Conservation (phyloP, 225 moss, liverwort and hornwort genomes). For the Physcomitrium patens region DNA sequence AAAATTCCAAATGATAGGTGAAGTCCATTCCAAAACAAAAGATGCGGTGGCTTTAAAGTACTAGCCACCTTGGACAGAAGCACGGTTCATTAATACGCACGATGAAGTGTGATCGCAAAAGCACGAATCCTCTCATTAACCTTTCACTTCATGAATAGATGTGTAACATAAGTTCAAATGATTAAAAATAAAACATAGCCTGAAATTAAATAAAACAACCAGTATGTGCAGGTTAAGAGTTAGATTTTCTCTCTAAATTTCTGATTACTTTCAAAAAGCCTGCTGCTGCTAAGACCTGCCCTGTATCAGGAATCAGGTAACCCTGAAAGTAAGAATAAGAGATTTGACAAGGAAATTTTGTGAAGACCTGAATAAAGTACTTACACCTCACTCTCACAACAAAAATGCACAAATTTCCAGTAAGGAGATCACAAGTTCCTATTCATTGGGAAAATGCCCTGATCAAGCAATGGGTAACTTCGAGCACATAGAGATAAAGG, state of each 20-base stretch:
- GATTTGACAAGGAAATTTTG: slow-evolving; percentile 11
- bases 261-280: slow-evolving; percentile 6
- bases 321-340: slow-evolving; percentile 7
- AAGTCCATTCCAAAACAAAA: not conserved
- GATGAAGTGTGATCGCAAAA: not conserved
- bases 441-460: slow-evolving; percentile 45
- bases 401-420: slow-evolving; percentile 23
- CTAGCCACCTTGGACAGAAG: slow-evolving; percentile 5
- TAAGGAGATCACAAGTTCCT: slow-evolving; percentile 29
- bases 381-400: slow-evolving; percentile 30
- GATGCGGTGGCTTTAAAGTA: not conserved
- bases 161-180: slow-evolving; percentile 16
- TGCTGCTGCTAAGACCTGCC: slow-evolving; percentile 21
- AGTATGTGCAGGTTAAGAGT: slow-evolving; percentile 23
- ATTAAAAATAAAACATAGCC: slow-evolving; percentile 2
- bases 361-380: slow-evolving; percentile 21
- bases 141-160: not conserved
- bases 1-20: not conserved
- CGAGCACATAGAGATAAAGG: slow-evolving; percentile 53
- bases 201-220: slow-evolving; percentile 8
- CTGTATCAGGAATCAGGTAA: slow-evolving; percentile 19
- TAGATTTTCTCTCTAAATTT: slow-evolving; percentile 8
- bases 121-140: slow-evolving; percentile 10
- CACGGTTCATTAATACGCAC: not conserved
- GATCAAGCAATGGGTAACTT: slow-evolving; percentile 50